phyloP scores from a whole-genome alignment of 495 filamentous ascomycete species.

The Paragyromitra xinjiangensis region DNA sequence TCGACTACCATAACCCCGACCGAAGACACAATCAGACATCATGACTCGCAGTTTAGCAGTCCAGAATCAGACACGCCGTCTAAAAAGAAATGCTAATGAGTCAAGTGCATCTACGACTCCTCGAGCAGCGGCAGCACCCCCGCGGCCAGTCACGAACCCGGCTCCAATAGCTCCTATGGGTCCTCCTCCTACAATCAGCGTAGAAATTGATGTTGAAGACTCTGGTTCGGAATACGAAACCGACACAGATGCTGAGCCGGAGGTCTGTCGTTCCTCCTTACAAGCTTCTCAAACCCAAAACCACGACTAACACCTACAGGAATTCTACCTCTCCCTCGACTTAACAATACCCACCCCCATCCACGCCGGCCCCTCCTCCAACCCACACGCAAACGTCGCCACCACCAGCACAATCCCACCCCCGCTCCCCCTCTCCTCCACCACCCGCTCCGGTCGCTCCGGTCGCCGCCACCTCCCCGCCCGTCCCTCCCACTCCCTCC shows the following conservation, averaged over 20 bases:
- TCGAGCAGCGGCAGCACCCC: neutral
- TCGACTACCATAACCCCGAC: neutral
- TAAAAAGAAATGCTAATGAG: neutral
- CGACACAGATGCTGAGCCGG: conserved; percentile 51
- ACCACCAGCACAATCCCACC: conserved; percentile 24
- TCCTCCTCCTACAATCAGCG: conserved; percentile 1
- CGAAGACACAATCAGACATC: neutral
- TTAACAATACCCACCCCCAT: conserved; percentile 61
- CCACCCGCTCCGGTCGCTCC: conserved; percentile 42
- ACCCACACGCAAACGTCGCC: conserved; percentile 48
- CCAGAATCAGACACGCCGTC: conserved; percentile 25
- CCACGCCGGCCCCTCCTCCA: conserved; percentile 57
- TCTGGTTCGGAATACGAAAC: conserved; percentile 50
- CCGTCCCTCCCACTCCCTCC: conserved; percentile 25
- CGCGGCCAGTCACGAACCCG: neutral
- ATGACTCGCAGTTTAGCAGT: conserved; percentile 41
- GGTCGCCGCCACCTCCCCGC: conserved; percentile 36
- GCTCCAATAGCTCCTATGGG: neutral
- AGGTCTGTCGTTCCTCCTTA: conserved; percentile 24
- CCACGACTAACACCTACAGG: conserved; percentile 56
- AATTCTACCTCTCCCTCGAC: conserved; percentile 67
- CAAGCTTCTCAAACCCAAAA: neutral
- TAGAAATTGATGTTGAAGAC: conserved; percentile 24
- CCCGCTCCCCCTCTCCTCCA: conserved; percentile 30
- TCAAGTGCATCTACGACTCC: conserved; percentile 3